Conservation (phyloP, 768 basidiomycete genomes). For the Suillus lakei region DNA sequence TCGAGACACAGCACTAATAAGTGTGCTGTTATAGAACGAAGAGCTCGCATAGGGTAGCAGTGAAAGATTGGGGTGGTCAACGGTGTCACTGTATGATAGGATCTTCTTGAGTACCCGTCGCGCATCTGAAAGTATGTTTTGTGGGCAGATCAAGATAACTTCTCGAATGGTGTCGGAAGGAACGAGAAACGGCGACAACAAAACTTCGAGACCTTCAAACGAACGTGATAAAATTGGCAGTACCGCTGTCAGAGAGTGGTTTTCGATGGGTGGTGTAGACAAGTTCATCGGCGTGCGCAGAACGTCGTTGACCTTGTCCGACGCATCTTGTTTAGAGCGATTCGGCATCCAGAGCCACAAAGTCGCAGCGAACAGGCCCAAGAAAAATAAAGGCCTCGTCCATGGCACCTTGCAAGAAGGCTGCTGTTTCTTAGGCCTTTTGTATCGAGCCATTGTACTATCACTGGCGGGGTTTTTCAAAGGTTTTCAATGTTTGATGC, state of each 20-base stretch:
- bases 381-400: background rate
- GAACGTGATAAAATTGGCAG: conserved; percentile 49
- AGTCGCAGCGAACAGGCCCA: background rate
- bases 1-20: conserved; percentile 43
- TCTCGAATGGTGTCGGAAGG: conserved; percentile 43
- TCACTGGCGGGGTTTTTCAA: too few species aligned
- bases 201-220: conserved; percentile 35
- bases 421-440: background rate
- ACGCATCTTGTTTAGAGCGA: background rate
- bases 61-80: conserved; percentile 47
- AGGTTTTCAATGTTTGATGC: too few species aligned
- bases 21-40: conserved; percentile 26
- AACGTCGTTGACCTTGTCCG: background rate
- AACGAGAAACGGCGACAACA: conserved; percentile 45
- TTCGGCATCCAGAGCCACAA: background rate
- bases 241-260: conserved; percentile 49
- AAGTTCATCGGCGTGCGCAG: conserved; percentile 1
- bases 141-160: conserved; percentile 53
- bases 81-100: conserved; percentile 31
- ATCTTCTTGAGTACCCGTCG: conserved; percentile 40
- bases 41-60: conserved; percentile 37
- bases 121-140: conserved; percentile 37
- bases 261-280: conserved; percentile 18
- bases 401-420: background rate
- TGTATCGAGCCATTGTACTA: background rate